Evolutionary conservation across 108 stramenopile species (phyloP), one percentile per base, ranked within the genome.

Genomic region (Epithemia pelagica): DNA sequence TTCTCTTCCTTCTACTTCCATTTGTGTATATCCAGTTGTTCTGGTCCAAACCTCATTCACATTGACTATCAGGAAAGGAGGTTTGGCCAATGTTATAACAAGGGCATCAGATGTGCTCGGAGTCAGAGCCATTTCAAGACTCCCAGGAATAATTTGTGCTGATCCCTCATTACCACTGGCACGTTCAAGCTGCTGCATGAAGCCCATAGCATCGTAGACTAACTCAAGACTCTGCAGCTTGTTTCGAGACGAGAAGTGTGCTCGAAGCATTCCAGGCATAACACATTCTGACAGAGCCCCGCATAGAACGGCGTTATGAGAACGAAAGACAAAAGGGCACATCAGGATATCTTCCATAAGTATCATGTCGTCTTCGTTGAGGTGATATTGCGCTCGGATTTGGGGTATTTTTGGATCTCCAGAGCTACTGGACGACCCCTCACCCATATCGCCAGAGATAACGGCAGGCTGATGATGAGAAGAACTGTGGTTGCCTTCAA

Each of bases 201-300:
- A 89, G 10, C 88, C 86, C 92, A 93, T 90, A 55, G 88, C 87
- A 74, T 93, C 92, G 61, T 82, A 93, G 18, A 87, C 80, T 70
- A 93, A 78, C 61, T 93, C 92, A 31, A 90, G 62, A 57, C 73
- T 85, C 28, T 67, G 52, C 3, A 93, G 72, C 60, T 87, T 87
- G 72, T 90, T 88, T 27, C 71, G 66, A 28, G 76, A 32, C 1
- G 85, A 85, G 65, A 90, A 93, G 54, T 73, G 58, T 0, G 78
- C 86, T 54, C 85, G 73, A 27, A 90, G 76, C 92, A 90, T 93
- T 10, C 92, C 92, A 32, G 85, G 85, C 74, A 88, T 78, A 55
- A 82, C 72, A 51, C 85, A 85, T 67, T 93, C 92, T 22, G 83
- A 68, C 29, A 85, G 68, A 22, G 85, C 88, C 20, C 92, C 92